Conservation (phyloP, 2,329 filamentous ascomycete species). For the Aspergillus melleus region DNA sequence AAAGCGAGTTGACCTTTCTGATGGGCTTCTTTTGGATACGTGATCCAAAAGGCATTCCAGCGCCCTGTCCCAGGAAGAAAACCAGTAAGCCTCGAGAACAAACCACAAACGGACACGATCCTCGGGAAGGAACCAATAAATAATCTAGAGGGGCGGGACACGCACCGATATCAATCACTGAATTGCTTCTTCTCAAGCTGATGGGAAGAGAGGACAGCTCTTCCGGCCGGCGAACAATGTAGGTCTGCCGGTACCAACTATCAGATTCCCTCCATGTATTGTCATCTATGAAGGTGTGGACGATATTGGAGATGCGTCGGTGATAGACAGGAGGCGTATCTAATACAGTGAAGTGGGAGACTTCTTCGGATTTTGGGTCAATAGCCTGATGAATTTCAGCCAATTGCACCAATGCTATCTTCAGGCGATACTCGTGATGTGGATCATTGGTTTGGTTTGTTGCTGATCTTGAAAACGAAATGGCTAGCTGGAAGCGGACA, state of each 20-base stretch:
- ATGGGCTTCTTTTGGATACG: slow-evolving; percentile 40
- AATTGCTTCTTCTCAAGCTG: slow-evolving; percentile 49
- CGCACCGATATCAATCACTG: slow-evolving; percentile 61
- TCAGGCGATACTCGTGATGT: slow-evolving; percentile 41
- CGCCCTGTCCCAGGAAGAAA: slow-evolving; percentile 42
- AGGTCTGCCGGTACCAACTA: slow-evolving; percentile 64
- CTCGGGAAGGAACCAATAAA: not conserved
- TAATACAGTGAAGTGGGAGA: slow-evolving; percentile 41
- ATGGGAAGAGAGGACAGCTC: slow-evolving; percentile 39
- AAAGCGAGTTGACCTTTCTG: slow-evolving; percentile 38
- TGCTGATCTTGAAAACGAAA: slow-evolving; percentile 24
- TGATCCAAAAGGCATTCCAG: slow-evolving; percentile 63
- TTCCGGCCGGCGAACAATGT: slow-evolving; percentile 53
- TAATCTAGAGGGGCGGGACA: not conserved
- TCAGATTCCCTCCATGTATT: slow-evolving; percentile 57
- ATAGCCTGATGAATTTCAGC: slow-evolving; percentile 37
- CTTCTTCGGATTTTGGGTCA: slow-evolving; percentile 13
- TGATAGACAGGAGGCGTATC: slow-evolving; percentile 49
- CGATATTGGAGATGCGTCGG: slow-evolving; percentile 36
- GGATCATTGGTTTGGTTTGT: not conserved
- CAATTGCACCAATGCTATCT: slow-evolving; percentile 48
- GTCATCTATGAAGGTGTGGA: slow-evolving; percentile 44
- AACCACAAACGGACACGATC: not conserved
- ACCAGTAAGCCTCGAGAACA: not conserved
- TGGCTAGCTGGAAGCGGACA: slow-evolving; percentile 45